Evolutionary conservation across 2,329 filamentous ascomycete species (phyloP), one percentile per base, ranked within the genome.

Genomic region (Phaeosphaeria sp.): DNA sequence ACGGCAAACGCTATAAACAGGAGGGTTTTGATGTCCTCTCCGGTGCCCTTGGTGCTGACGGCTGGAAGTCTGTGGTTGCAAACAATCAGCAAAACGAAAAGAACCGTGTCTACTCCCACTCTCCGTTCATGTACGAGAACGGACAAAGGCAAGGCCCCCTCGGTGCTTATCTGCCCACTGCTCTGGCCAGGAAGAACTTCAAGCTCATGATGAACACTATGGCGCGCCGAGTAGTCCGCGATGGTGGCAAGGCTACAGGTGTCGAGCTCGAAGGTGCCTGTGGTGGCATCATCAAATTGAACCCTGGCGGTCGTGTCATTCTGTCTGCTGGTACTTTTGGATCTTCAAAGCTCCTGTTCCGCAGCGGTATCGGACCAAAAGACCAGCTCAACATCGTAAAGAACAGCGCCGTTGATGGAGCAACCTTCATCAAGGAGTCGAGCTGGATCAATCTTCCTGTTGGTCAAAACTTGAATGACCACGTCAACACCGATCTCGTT

Each of bases 121-220:
- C 87, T 22, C 83, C 86, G 23, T 90, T 86, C 79, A 90, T 91
- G 86, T 90, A 87, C 71, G 79, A 80, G 6, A 78, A 87, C 46
- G 89, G 88, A 51, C 87, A 90, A 73, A 82, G 90, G 58, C 87
- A 87, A 46, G 90, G 90, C 0, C 89, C 90, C 13, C 80, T 92
- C 72, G 87, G 86, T 9, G 90, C 90, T 0, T 92, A 92, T 68
- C 84, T 92, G 1, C 86, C 88, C 4, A 81, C 83, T 18, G 88
- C 88, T 1, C 80, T 82, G 48, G 78, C 79, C 43, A 82, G 86
- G 58, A 76, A 79, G 41, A 90, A 91, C 78, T 92, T 92, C 77
- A 82, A 85, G 52, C 79, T 92, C 48, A 87, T 86, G 81, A 84
- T 84, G 20, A 86, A 88, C 70, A 90, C 88, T 2, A 82, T 85